Evolutionary conservation across 2,329 filamentous ascomycete species (phyloP).

Genomic region (Thermomyces lanuginosus): DNA sequence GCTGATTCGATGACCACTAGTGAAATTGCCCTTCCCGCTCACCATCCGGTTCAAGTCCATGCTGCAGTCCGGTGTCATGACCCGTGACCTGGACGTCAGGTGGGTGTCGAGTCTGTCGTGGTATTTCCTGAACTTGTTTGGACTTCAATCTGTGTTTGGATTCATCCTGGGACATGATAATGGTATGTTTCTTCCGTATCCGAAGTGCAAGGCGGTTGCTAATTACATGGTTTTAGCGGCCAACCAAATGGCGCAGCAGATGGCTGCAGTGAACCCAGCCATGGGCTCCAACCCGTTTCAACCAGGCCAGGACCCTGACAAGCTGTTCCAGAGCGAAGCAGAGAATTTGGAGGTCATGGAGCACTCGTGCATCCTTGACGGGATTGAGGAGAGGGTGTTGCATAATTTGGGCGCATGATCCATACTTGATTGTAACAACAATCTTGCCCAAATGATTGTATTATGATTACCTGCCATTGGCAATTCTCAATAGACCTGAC

Average conservation of each 20-base stretch:
- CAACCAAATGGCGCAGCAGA: conserved; percentile 75
- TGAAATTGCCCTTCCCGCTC: conserved; percentile 93
- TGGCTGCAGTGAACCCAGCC: conserved; percentile 57
- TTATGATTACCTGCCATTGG: conserved; percentile 1
- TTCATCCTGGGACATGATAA: conserved; percentile 94
- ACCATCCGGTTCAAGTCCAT: conserved; percentile 99
- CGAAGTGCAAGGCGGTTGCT: background rate
- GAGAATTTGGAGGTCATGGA: conserved; percentile 94
- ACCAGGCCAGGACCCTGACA: conserved; percentile 85
- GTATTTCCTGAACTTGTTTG: conserved; percentile 97
- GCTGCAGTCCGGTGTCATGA: conserved; percentile 92
- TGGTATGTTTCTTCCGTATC: conserved; percentile 40
- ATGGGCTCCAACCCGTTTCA: conserved; percentile 59
- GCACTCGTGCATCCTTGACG: conserved; percentile 79
- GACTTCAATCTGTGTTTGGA: conserved; percentile 90
- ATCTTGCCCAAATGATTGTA: no score
- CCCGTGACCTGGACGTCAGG: conserved; percentile 85
- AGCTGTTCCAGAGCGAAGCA: conserved; percentile 79
- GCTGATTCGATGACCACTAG: conserved; percentile 23
- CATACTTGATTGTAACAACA: conserved; percentile 6
- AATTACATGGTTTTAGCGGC: conserved; percentile 44
- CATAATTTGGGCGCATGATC: conserved; percentile 23
- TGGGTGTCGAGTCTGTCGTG: conserved; percentile 98
- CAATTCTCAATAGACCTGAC: no score
- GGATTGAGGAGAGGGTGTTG: conserved; percentile 71